Evolutionary conservation across 306 rosid genomes (phyloP).

Genomic region (Prunus mume): DNA sequence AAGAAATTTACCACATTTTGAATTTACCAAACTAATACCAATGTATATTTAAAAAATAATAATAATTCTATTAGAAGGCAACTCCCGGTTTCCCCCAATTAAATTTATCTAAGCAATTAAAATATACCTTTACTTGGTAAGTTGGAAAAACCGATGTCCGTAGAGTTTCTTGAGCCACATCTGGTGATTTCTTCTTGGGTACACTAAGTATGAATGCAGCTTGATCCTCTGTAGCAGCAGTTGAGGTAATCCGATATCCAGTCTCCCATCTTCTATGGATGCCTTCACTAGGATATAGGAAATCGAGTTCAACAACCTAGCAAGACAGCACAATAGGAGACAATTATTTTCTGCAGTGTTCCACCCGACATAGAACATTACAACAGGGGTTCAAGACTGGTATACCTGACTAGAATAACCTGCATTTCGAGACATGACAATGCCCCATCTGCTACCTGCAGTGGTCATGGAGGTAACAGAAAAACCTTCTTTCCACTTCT

Average conservation of each 20-base stretch:
- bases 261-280: constrained; percentile 48
- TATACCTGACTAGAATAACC: constrained; percentile 44
- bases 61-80: neutral
- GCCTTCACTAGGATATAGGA: constrained; percentile 48
- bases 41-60: too few relatives aligned
- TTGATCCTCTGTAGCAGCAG: constrained; percentile 45
- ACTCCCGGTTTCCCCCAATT: neutral
- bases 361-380: neutral
- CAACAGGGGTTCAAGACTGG: neutral
- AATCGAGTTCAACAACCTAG: constrained; percentile 47
- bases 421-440: constrained; percentile 45
- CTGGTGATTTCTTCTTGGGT: constrained; percentile 36
- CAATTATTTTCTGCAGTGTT: constrained; percentile 8
- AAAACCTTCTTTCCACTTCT: constrained; percentile 51
- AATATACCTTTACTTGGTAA: constrained; percentile 38
- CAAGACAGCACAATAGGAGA: constrained; percentile 1
- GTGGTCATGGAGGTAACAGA: constrained; percentile 48
- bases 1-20: neutral
- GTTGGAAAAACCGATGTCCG: constrained; percentile 41
- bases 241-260: constrained; percentile 44
- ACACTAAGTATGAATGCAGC: constrained; percentile 49
- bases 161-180: constrained; percentile 46
- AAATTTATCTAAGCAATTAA: neutral
- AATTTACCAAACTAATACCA: neutral
- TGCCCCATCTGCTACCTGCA: constrained; percentile 44